phyloP scores from a whole-genome alignment of 768 basidiomycete genomes.

The Inosperma sp. region DNA sequence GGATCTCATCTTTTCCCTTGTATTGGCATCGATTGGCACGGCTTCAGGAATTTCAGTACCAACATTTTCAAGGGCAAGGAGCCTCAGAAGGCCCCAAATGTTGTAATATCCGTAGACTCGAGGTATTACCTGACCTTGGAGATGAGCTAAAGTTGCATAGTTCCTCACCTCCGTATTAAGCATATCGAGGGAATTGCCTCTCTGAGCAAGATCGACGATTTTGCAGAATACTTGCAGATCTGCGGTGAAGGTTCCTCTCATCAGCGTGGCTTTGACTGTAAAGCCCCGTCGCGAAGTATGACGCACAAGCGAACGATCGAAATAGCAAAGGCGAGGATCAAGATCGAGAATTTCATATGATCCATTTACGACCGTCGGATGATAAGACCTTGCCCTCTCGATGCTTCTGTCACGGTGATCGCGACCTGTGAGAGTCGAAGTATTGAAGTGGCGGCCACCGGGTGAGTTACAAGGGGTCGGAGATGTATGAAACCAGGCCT shows the following conservation, averaged over 20 bases:
- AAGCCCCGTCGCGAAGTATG: constrained; percentile 1
- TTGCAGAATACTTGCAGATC: constrained; percentile 4
- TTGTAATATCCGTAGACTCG: constrained; percentile 4
- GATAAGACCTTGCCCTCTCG: neutral
- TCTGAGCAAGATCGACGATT: constrained; percentile 5
- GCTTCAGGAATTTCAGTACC: neutral
- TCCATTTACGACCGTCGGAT: neutral
- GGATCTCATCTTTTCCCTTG: neutral
- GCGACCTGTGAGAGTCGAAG: neutral
- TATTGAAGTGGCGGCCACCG: neutral
- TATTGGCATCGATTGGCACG: neutral
- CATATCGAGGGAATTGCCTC: constrained; percentile 3
- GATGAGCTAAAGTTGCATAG: neutral
- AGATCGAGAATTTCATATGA: constrained; percentile 3
- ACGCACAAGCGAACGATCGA: constrained; percentile 4
- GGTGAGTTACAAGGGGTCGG: neutral
- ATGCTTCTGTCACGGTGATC: neutral
- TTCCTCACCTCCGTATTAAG: neutral
- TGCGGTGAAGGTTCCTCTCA: neutral
- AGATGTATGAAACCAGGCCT: constrained; percentile 11
- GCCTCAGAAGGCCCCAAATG: constrained; percentile 2
- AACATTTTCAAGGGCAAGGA: constrained; percentile 5
- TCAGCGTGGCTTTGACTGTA: constrained; percentile 7
- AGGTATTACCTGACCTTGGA: constrained; percentile 5
- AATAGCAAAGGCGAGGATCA: constrained; percentile 4